A percentile compares a stretch with the other conserved stretches of the same genome.
phyloP scores from a whole-genome alignment of 202 grass and related monocot species.

The Panicum hallii region DNA sequence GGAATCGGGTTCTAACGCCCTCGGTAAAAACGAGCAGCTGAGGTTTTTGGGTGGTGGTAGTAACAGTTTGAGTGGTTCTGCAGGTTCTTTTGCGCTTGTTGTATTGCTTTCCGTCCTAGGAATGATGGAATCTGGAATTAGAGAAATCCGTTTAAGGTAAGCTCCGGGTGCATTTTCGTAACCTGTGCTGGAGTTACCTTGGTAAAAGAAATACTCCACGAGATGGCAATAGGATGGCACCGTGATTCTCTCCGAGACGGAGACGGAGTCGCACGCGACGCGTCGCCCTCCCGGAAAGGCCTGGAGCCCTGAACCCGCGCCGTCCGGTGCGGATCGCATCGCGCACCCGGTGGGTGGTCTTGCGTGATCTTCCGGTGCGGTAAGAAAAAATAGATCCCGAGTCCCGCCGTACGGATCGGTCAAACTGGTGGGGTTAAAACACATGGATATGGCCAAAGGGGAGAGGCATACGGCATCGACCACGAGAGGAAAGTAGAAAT shows the following conservation, averaged over 20 bases:
- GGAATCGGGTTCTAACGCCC: not conserved
- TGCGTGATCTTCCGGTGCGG: not conserved
- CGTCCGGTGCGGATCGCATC: not conserved
- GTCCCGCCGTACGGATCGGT: no score
- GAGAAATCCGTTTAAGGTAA: not conserved
- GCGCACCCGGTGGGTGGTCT: not conserved
- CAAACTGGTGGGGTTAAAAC: no score
- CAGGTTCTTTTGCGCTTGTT: not conserved
- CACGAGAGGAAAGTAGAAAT: no score
- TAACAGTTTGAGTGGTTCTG: not conserved
- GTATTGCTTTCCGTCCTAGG: not conserved
- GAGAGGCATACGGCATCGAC: no score
- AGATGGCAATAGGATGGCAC: not conserved
- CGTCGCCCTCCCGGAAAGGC: not conserved
- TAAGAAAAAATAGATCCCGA: no score
- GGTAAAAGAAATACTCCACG: not conserved
- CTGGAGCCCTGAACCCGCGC: not conserved
- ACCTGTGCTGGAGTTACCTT: not conserved
- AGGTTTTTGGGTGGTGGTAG: not conserved
- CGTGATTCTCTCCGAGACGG: not conserved
- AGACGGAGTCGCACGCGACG: not conserved
- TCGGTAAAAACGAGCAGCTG: not conserved
- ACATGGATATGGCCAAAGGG: no score
- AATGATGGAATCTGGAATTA: not conserved
- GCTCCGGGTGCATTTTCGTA: no score